A percentile compares a stretch with the other conserved stretches of the same genome.
Conservation (phyloP, 257 asterid genomes). For the Nicotiana tomentosiformis region DNA sequence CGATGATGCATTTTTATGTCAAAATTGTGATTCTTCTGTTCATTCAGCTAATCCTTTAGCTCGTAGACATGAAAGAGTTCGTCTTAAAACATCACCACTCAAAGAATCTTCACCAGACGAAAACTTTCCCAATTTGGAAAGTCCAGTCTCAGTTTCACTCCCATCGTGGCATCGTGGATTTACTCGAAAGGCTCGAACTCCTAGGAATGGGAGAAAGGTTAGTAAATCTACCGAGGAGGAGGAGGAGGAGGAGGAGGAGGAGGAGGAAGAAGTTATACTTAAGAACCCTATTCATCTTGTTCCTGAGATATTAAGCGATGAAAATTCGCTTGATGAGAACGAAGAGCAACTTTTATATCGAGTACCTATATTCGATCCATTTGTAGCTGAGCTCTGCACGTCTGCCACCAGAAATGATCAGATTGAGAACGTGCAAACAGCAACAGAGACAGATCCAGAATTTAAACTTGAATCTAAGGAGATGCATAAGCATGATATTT, state of each 20-base stretch:
- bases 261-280: not conserved
- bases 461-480: constrained; percentile 12
- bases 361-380: constrained; percentile 69
- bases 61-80: constrained; percentile 66
- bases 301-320: constrained; percentile 59
- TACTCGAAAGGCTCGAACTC: constrained; percentile 63
- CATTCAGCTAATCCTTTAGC: constrained; percentile 83
- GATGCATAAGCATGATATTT: not conserved
- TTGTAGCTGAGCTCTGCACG: constrained; percentile 35
- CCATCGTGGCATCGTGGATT: constrained; percentile 66
- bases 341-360: constrained; percentile 65
- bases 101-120: constrained; percentile 2
- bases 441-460: not conserved
- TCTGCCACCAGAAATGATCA: constrained; percentile 8
- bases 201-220: constrained; percentile 28
- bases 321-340: constrained; percentile 39
- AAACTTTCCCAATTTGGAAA: not conserved
- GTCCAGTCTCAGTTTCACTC: constrained; percentile 1
- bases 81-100: constrained; percentile 41
- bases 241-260: not conserved
- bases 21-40: constrained; percentile 59
- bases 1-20: constrained; percentile 84
- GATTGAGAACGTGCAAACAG: constrained; percentile 3
- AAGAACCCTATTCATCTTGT: constrained; percentile 38
- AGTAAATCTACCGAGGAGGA: not conserved